Base-by-base conservation (phyloP, 352 stramenopile genomes). In the Globisporangium nodosum region DNA sequence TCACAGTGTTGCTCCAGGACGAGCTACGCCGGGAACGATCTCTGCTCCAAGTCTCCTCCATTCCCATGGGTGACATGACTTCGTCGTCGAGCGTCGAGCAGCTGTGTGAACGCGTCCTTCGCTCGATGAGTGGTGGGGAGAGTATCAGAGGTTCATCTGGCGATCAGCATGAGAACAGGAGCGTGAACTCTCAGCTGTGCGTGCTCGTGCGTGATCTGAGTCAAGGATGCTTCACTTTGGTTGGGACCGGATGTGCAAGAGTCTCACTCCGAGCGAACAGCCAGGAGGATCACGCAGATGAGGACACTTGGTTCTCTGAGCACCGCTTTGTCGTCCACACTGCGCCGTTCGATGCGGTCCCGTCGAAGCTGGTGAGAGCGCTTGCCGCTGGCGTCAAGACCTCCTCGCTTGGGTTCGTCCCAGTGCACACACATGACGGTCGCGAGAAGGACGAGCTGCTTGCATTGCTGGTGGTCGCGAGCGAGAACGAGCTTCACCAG, bases 71-170 rank as follows among this genome's bases (percentile, higher is more conserved):
- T 4, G 47, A 51, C 9, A 20, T 52, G 35, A n/a, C 48, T 7
- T 37, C 58, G 9, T 51, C 52, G 16, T 7, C n/a, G 35, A 64
- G 52, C 37, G 46, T 54, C 30, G 52, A 60, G 18, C 51, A 64
- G 6, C 37, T 64, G 5, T 64, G 58, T 7, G 51, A 64, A 47
- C 35, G 11, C 12, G 52, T 21, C 8, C 18, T 51, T 6, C 18
- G 21, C 37, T 49, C 52, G 18, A 50, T 54, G 18, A 31, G 37
- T 20, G 27, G 11, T 33, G 24, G 0, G 2, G 12, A 18, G 1
- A 18, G 37, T 1, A 13, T 43, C 37, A 12, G 4, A 43, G 37
- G 4, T 5, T 1, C 12, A 12, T 18, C 37, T 13, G 13, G 9
- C 13, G 37, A 43, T 13, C 37, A 5, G 12, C 9, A 3, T 16